Conservation (phyloP, 2,329 filamentous ascomycete genomes). For the Coniochaeta sp. region DNA sequence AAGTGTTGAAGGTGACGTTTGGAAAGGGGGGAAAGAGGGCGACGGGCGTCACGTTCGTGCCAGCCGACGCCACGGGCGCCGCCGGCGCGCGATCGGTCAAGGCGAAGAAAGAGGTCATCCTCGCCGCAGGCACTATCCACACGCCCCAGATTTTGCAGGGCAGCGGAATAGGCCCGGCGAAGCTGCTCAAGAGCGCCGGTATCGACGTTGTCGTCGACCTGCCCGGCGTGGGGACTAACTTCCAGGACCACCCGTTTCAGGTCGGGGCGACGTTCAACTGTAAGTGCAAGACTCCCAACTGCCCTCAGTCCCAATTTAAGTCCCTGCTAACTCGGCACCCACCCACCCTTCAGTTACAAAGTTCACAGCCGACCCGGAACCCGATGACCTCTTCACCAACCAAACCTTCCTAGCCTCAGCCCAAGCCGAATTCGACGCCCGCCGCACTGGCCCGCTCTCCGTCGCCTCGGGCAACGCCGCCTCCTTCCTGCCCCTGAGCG, state of each 20-base stretch:
- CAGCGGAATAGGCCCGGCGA: conserved; percentile 44
- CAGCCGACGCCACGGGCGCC: neutral
- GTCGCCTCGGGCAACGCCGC: conserved; percentile 3
- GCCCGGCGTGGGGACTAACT: conserved; percentile 13
- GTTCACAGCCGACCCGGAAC: neutral
- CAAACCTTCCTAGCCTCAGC: neutral
- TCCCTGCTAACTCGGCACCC: neutral
- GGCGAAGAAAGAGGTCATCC: conserved; percentile 39
- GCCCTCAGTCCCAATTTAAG: neutral
- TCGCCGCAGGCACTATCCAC: conserved; percentile 49
- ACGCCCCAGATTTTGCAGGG: conserved; percentile 51
- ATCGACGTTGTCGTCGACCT: conserved; percentile 11
- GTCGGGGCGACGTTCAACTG: neutral
- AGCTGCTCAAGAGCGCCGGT: conserved; percentile 5
- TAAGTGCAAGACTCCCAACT: neutral
- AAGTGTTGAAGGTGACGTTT: too few species aligned
- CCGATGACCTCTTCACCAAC: neutral
- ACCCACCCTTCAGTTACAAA: neutral
- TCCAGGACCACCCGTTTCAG: conserved; percentile 7
- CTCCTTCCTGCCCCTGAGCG: conserved; percentile 4
- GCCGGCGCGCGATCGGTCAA: neutral
- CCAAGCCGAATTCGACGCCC: conserved; percentile 1
- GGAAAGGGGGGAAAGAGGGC: too few species aligned
- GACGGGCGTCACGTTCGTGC: neutral
- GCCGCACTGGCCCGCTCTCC: conserved; percentile 3